Evolutionary conservation across 2,329 filamentous ascomycete genomes (phyloP), one percentile per base, ranked within the genome.

Genomic region (Stagonosporopsis cucurbitacearum): DNA sequence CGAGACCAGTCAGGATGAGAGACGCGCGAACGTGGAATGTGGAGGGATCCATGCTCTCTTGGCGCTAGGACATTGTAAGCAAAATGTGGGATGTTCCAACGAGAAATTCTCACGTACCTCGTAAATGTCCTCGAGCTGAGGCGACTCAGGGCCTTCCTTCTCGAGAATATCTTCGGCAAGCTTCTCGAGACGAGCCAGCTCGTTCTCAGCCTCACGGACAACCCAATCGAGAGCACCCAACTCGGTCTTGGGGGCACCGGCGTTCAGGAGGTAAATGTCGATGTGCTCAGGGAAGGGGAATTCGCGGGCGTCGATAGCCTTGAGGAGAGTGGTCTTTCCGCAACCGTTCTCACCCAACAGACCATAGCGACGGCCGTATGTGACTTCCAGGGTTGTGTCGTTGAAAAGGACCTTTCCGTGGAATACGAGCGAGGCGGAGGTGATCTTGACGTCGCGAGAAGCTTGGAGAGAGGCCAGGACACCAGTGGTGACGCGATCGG

Each of bases 281-380:
- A 99, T 85, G 78, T 97, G 93, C 25, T 96, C 90, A 58, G 95
- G 96, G 74, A 99, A 91, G 62, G 95, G 96, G 77, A 88, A 99
- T 79, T 99, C 96, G 80, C 95, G 90, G 73, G 88, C 88, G 69
- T 90, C 89, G 75, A 99, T 96, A 66, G 95, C 87, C 83, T 97
- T 98, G 75, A 99, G 86, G 30, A 99, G 80, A n/a, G 95, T 99
- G 64, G 91, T 96, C 85, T 99, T 99, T 78, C 95, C 95, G 79
- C 95, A 99, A 65, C 95, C 95, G 89, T 99, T 99, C 86, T 99
- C 95, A 73, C 95, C 95, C 63, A 99, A 82, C 55, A 99, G 84
- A 77, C 95, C 95, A 77, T 99, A 99, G 72, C 95, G 88, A 71
- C 93, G 90, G 65, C 90, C 92, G 76, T 92, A 95, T 76, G 90